phyloP scores from a whole-genome alignment of 306 rosid genomes.

The Senna tora region DNA sequence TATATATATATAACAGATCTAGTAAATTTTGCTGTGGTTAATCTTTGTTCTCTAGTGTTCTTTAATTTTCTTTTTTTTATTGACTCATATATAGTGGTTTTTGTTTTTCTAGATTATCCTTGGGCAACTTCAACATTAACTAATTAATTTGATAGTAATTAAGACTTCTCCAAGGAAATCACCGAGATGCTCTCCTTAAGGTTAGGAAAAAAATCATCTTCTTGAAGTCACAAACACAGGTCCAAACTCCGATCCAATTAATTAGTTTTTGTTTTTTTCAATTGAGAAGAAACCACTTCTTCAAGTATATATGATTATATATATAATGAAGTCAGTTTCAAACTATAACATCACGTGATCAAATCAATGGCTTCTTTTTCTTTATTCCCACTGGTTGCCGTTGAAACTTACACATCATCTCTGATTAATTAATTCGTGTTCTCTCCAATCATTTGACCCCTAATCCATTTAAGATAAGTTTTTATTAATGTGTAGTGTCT shows the following conservation, averaged over 20 bases:
- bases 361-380: slow-evolving; percentile 17
- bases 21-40: slow-evolving; percentile 1
- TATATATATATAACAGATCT: neutral
- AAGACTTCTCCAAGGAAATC: neutral
- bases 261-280: slow-evolving; percentile 15
- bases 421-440: no score
- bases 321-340: neutral
- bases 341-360: slow-evolving; percentile 14
- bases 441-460: no score
- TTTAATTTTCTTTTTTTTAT: neutral
- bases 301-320: neutral
- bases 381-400: slow-evolving; percentile 4
- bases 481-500: no score
- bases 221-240: slow-evolving; percentile 23
- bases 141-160: neutral
- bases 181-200: slow-evolving; percentile 28
- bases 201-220: slow-evolving; percentile 10
- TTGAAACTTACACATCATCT: neutral
- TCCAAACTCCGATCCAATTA: slow-evolving; percentile 10
- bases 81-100: neutral
- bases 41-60: neutral
- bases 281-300: slow-evolving; percentile 9
- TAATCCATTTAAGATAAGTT: no score
- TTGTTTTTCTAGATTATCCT: neutral
- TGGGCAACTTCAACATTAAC: slow-evolving; percentile 5